phyloP scores from a whole-genome alignment of 192 early-diverging fungal genomes.

The Coemansia sp. region DNA sequence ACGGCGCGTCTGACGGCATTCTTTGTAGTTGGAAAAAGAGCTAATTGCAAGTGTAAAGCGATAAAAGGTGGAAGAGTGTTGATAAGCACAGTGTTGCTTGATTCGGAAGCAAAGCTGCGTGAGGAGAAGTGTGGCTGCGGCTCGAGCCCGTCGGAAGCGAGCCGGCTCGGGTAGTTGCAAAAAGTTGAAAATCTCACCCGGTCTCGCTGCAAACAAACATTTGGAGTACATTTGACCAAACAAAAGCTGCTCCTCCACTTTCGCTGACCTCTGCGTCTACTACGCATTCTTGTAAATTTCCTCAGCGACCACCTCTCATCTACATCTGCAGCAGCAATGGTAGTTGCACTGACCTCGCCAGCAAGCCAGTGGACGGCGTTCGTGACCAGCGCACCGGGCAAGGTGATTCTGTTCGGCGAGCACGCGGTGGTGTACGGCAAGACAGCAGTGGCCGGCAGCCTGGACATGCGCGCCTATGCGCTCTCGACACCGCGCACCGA shows the following conservation, averaged over 20 bases:
- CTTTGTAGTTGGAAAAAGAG: neutral
- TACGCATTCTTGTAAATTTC: neutral
- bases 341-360: slow-evolving; percentile 6
- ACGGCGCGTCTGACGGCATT: slow-evolving; percentile 16
- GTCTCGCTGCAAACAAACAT: neutral
- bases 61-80: too few relatives aligned
- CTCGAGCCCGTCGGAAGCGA: too few relatives aligned
- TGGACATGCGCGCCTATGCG: slow-evolving; percentile 74
- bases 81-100: neutral
- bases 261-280: neutral
- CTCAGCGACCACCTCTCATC: neutral
- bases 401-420: slow-evolving; percentile 97
- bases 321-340: slow-evolving; percentile 13
- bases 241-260: neutral
- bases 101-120: neutral
- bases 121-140: too few relatives aligned
- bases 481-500: slow-evolving; percentile 57
- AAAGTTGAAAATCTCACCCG: too few relatives aligned
- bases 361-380: slow-evolving; percentile 25
- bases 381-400: slow-evolving; percentile 87
- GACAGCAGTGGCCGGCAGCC: slow-evolving; percentile 77
- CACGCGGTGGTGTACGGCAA: slow-evolving; percentile 95
- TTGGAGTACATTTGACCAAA: too few relatives aligned
- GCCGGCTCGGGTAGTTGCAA: too few relatives aligned
- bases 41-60: neutral